Base-by-base conservation (phyloP, 768 basidiomycete genomes). In the Kwoniella bestiolae region DNA sequence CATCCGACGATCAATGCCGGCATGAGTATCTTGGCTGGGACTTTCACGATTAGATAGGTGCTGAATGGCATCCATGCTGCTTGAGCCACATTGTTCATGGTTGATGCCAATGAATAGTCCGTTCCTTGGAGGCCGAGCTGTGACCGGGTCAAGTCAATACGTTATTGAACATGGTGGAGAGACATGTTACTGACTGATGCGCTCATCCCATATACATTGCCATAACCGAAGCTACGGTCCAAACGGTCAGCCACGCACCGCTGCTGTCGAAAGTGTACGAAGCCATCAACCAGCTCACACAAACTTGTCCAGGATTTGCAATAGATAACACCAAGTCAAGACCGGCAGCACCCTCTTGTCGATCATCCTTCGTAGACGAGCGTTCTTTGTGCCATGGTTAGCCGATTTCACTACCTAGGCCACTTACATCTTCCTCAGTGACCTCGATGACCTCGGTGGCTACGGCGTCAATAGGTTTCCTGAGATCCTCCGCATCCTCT, bases 61-160 rank as follows among this genome's bases (percentile, higher is more conserved):
- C 72, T 73, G 59, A 79, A 75, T 5, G 78, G 78, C 60, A 75
- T 72, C 76, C 76, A 79, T 1, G 45, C 70, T 50, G 76, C 68
- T 41, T 77, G 74, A 23, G 78, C 78, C 21, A 79, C 76, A 28
- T 72, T 67, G 58, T 72, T 71, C 32, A 73, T 70, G 25, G 67
- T 72, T 16, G 62, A 64, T 38, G 69, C 56, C 1, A 66, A 16
- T 3, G 58, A 60, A 29, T 60, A 60, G 18, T 60, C 9, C 9
- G 28, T 50, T 29, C 34, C 58, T n/a, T 31, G 18, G 38, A 60
- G 46, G n/a, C 34, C 50, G 50, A 14, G 14, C 46, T 49, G 46
- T 49, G 46, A 49, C 12, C 11, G 35, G 16, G 35, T 9, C 1
- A 38, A 9, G 35, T 38, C 5, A 38, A 38, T 2, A 38, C 16